Conservation (phyloP, 148 eudicot genomes). For the Linanthus parryae region DNA sequence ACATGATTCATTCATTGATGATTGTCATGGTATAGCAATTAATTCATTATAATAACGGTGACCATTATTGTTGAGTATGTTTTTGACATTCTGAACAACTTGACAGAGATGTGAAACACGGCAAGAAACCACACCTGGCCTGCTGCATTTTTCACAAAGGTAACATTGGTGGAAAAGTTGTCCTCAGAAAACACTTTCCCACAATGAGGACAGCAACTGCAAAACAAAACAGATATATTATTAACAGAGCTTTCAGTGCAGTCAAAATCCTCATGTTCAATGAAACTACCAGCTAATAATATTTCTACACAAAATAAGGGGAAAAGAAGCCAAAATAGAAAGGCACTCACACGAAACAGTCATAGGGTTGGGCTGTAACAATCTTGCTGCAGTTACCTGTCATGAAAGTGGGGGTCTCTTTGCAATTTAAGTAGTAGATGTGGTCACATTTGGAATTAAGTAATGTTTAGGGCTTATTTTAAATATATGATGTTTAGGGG, state of each 20-base stretch:
- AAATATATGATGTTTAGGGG: no score
- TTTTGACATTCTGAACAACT: not conserved
- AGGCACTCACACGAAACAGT: conserved; percentile 11
- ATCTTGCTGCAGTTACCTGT: conserved; percentile 6
- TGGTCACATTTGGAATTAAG: no score
- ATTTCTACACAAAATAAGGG: not conserved
- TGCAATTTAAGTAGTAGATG: no score
- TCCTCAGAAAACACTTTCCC: conserved; percentile 55
- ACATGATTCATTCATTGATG: no score
- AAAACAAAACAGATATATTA: not conserved
- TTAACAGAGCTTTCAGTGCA: not conserved
- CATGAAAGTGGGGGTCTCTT: no score
- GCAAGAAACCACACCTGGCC: conserved; percentile 45
- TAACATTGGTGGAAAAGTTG: conserved; percentile 37
- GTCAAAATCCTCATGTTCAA: not conserved
- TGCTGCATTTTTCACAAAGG: conserved; percentile 41
- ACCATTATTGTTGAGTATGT: no score
- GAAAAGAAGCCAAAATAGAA: not conserved
- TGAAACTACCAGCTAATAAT: not conserved
- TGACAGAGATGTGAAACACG: not conserved
- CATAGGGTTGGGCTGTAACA: not conserved
- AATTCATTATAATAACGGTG: no score
- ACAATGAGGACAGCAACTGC: conserved; percentile 60
- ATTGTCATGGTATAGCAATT: no score
- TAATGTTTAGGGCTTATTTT: no score